phyloP scores from a whole-genome alignment of 495 filamentous ascomycete genomes.

The Aspergillus ostianus region DNA sequence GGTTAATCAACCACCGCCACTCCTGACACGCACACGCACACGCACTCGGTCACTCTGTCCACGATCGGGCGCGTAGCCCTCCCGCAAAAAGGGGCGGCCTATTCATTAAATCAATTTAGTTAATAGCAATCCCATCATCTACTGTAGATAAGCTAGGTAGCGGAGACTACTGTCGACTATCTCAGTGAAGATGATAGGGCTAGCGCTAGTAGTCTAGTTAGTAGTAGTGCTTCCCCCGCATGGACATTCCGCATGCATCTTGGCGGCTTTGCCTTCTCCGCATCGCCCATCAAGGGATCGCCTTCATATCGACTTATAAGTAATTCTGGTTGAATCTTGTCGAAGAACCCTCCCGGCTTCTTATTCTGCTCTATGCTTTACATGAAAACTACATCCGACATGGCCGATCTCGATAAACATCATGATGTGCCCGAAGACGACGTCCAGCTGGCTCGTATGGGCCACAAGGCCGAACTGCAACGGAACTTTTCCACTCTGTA shows the following conservation, averaged over 20 bases:
- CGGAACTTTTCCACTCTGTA: conserved; percentile 48
- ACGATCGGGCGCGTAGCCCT: background rate
- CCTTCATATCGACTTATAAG: background rate
- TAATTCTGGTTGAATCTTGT: background rate
- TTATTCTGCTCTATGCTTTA: no score
- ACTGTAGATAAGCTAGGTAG: no score
- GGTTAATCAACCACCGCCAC: no score
- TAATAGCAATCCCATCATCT: no score
- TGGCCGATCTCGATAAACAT: conserved; percentile 1
- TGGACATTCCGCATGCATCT: background rate
- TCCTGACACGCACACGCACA: background rate
- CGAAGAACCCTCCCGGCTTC: no score
- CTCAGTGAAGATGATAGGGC: no score
- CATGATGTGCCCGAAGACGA: conserved; percentile 28
- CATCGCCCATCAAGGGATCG: background rate
- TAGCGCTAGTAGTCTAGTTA: no score
- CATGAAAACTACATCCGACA: background rate
- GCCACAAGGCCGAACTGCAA: conserved; percentile 59
- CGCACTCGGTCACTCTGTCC: background rate
- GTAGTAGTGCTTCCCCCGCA: background rate
- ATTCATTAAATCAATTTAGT: no score
- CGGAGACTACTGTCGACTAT: no score
- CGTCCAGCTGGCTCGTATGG: conserved; percentile 53
- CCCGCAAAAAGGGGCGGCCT: no score
- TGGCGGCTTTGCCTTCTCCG: background rate